Percentiles rank a stretch among this genome's conserved stretches.
phyloP scores from a whole-genome alignment of 106 monocot genomes.

The Agapanthus africanus region DNA sequence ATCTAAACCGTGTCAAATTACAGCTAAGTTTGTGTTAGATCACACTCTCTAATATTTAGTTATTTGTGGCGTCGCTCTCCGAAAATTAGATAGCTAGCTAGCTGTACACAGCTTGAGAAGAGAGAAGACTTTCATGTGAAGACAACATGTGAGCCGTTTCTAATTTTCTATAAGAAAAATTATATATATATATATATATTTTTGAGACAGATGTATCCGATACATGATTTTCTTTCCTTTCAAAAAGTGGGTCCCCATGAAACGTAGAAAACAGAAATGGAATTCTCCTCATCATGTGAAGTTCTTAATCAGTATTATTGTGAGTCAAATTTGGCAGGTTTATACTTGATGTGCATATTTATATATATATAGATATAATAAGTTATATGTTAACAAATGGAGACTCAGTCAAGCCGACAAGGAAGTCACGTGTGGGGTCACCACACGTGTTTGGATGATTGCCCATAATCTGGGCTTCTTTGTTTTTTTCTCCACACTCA shows the following conservation, averaged over 20 bases:
- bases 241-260: neutral
- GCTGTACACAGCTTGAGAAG: no score
- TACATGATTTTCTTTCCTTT: neutral
- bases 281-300: no score
- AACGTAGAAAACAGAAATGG: neutral
- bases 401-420: conserved; percentile 9
- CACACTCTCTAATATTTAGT: no score
- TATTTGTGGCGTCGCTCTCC: no score
- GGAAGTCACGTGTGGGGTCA: conserved; percentile 14
- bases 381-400: neutral
- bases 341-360: neutral
- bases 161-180: neutral
- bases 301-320: neutral
- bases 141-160: no score
- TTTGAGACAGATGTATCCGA: neutral
- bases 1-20: no score
- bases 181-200: neutral
- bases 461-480: conserved; percentile 3
- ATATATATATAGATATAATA: neutral
- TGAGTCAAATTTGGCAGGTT: conserved; percentile 14
- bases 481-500: neutral
- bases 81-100: no score
- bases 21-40: no score
- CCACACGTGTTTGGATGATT: conserved; percentile 13
- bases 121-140: no score